Evolutionary conservation across 495 filamentous ascomycete genomes (phyloP).

Genomic region (Umbilicaria muhlenbergii): DNA sequence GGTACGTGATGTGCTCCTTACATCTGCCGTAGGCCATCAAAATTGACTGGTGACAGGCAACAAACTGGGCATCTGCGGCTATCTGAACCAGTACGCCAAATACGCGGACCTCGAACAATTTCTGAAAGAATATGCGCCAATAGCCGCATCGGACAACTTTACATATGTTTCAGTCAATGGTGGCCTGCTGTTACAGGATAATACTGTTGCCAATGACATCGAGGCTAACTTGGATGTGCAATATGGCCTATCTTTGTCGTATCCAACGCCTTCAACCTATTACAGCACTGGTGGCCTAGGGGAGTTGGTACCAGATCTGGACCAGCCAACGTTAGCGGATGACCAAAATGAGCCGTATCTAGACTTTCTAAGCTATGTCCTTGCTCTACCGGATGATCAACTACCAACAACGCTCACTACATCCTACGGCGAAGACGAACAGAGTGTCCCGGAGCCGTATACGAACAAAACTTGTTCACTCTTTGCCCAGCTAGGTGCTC

Average conservation of each 20-base stretch:
- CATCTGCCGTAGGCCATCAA: conserved; percentile 10
- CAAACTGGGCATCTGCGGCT: conserved; percentile 52
- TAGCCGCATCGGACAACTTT: conserved; percentile 41
- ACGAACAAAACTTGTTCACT: conserved; percentile 50
- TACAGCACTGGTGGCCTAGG: conserved; percentile 37
- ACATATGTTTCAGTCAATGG: conserved; percentile 44
- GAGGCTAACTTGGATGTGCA: conserved; percentile 68
- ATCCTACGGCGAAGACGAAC: conserved; percentile 58
- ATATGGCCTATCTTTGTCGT: conserved; percentile 35
- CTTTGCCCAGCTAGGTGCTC: conserved; percentile 55
- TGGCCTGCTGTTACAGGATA: conserved; percentile 34
- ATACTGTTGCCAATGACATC: conserved; percentile 14
- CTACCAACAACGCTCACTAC: conserved; percentile 62
- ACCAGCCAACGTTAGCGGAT: conserved; percentile 29
- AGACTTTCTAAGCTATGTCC: conserved; percentile 57
- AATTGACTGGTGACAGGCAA: conserved; percentile 21
- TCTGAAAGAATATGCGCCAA: conserved; percentile 32
- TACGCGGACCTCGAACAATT: conserved; percentile 41
- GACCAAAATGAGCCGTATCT: conserved; percentile 72
- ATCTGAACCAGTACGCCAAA: conserved; percentile 48
- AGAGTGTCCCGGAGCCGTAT: conserved; percentile 46
- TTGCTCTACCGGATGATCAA: conserved; percentile 39
- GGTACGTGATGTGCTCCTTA: conserved; percentile 18
- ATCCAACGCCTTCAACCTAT: conserved; percentile 31
- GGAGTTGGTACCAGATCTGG: conserved; percentile 40